These are phyloP conservation scores for Chlorociboria aeruginascens DNA, from an alignment of 495 filamentous ascomycete species.

Conservation along the genomic window DNA sequence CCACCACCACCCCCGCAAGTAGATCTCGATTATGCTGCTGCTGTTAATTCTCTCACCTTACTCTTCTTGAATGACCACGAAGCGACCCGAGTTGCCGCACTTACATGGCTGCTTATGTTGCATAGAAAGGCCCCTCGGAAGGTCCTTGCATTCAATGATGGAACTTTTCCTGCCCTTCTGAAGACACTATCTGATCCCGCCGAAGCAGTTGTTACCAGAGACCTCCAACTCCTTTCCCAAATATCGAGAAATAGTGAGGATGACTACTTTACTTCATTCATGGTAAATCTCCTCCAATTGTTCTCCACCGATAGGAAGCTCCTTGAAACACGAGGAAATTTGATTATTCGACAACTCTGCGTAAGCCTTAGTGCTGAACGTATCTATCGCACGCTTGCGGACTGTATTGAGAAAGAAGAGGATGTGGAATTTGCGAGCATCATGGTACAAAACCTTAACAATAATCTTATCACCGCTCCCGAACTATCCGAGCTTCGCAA, in stretches of 20 bases:
- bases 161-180: conserved; percentile 88
- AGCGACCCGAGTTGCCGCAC: conserved; percentile 81
- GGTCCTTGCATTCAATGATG: conserved; percentile 91
- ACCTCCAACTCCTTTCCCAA: conserved; percentile 87
- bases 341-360: conserved; percentile 93
- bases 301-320: conserved; percentile 89
- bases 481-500: conserved; percentile 87
- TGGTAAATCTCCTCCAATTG: conserved; percentile 91
- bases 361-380: conserved; percentile 84
- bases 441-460: conserved; percentile 99
- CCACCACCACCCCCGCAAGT: conserved; percentile 37
- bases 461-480: conserved; percentile 95
- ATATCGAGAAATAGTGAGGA: conserved; percentile 95
- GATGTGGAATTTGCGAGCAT: conserved; percentile 98
- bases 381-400: conserved; percentile 92
- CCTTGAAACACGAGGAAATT: conserved; percentile 83
- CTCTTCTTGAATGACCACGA: conserved; percentile 96
- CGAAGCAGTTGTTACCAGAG: conserved; percentile 90
- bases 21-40: conserved; percentile 91
- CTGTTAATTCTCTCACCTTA: conserved; percentile 88
- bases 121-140: conserved; percentile 90
- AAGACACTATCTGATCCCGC: conserved; percentile 95
- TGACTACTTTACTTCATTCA: conserved; percentile 93
- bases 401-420: conserved; percentile 96
- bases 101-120: conserved; percentile 96